Conservation (phyloP, 164 flowering plant genomes). For the Litsea cubeba region DNA sequence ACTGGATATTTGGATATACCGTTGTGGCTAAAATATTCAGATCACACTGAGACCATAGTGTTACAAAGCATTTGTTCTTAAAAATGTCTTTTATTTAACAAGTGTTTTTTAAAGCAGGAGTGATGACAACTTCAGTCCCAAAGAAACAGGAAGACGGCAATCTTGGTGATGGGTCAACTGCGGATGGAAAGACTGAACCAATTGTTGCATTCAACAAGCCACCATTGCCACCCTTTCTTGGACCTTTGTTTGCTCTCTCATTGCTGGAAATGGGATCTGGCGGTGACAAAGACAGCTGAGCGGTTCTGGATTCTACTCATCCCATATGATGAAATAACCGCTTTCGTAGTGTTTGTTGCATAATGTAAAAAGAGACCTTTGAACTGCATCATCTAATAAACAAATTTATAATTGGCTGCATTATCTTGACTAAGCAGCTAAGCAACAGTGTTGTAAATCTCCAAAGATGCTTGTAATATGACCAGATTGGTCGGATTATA, state of each 20-base stretch:
- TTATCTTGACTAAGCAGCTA: conserved; percentile 21
- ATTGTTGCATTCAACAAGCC: conserved; percentile 63
- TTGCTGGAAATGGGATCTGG: conserved; percentile 44
- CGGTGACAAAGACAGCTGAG: conserved; percentile 45
- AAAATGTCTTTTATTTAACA: not conserved
- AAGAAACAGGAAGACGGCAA: conserved; percentile 31
- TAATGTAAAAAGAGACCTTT: not conserved
- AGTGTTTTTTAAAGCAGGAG: conserved; percentile 14
- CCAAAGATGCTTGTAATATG: conserved; percentile 40
- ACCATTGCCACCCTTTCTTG: conserved; percentile 57
- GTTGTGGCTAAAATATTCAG: too few relatives aligned
- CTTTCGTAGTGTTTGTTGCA: too few relatives aligned
- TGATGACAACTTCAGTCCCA: conserved; percentile 24
- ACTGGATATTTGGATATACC: too few relatives aligned
- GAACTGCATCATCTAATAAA: not conserved
- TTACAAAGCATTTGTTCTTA: not conserved
- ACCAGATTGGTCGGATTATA: conserved; percentile 31
- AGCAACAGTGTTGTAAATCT: conserved; percentile 18
- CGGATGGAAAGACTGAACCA: conserved; percentile 40
- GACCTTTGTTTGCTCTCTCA: conserved; percentile 51
- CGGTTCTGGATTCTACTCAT: conserved; percentile 9
- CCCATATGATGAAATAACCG: too few relatives aligned
- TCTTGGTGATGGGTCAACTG: conserved; percentile 4
- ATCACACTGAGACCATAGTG: not conserved
- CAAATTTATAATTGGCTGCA: conserved; percentile 16